Conservation (phyloP, 495 filamentous ascomycete genomes). For the Penicillium waksmanii region DNA sequence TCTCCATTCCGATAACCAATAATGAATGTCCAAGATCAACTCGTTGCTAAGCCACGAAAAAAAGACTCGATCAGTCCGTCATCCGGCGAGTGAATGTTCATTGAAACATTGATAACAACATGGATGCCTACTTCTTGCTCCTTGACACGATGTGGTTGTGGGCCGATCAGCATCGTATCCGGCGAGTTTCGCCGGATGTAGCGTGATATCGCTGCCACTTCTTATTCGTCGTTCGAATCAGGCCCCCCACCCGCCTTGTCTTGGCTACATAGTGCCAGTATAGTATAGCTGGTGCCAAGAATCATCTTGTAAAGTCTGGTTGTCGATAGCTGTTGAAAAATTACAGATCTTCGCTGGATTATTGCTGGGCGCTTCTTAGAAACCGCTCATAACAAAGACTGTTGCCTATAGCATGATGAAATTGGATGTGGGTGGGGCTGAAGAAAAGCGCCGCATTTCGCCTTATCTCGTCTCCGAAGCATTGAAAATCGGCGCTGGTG, state of each 20-base stretch:
- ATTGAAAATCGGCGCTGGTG: background rate
- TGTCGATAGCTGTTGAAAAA: too few species aligned
- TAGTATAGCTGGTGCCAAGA: background rate
- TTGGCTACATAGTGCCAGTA: background rate
- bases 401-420: background rate
- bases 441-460: background rate
- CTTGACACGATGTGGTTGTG: background rate
- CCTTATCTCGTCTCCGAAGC: background rate
- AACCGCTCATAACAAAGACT: background rate
- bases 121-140: background rate
- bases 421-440: background rate
- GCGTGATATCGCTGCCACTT: constrained; percentile 6
- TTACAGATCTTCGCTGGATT: constrained; percentile 4
- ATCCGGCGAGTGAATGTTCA: background rate
- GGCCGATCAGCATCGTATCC: background rate
- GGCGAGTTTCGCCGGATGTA: constrained; percentile 5
- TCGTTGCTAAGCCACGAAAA: background rate
- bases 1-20: constrained; percentile 2
- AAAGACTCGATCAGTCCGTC: background rate
- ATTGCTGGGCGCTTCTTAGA: background rate
- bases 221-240: constrained; percentile 8
- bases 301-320: too few species aligned
- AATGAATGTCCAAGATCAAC: background rate
- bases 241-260: constrained; percentile 1
- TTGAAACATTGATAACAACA: constrained; percentile 1